Base-by-base conservation (phyloP, 2,329 filamentous ascomycete genomes). In the Venturia aucupariae region DNA sequence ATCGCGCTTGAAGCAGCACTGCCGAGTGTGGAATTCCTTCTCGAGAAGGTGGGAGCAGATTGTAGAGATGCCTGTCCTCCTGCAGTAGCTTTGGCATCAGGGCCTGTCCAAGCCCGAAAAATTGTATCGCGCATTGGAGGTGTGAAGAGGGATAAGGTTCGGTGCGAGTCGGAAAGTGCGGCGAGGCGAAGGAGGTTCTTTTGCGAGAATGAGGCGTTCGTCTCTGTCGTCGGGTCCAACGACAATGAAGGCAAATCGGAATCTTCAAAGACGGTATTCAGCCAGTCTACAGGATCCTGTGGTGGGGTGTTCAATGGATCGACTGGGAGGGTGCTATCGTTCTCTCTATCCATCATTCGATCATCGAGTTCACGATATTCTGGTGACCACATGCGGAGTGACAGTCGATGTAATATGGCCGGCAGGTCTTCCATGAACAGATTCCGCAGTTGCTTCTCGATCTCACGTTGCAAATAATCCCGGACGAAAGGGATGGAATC, bases 401-500 rank as follows among this genome's bases (percentile, higher is more conserved):
- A 97, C 24, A 99, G 79, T 62, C 92, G 86, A 76, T 99, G 94
- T 67, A 99, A 96, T 66, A 97, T 97, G 60, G 93, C 92, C 0
- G 94, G 94, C 30, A 99, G 78, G 74, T 99, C 94, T 68, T 99
- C 93, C 92, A 97, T 97, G 81, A 99, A 96, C 68, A 99, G 75
- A 64, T 92, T 91, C 38, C 94, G 87, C 67, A 99, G 78, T 75
- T 97, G 94, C 62, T 86, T 89, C 77, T 99, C 94, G 70, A 99
- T 99, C 67, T 93, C 96, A 74, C 90, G 89, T 73, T 99, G 94
- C 65, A 99, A 80, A 75, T 97, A 97, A 75, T 99, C 92, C 69
- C 94, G 89, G 67, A 99, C 94, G 73, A 99, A 99, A 55, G 94
- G 93, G 71, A 99, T 99, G 15, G 93, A 96, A 79, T 99, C 94